Conservation (phyloP, 148 eudicot genomes). For the Linanthus parryae region DNA sequence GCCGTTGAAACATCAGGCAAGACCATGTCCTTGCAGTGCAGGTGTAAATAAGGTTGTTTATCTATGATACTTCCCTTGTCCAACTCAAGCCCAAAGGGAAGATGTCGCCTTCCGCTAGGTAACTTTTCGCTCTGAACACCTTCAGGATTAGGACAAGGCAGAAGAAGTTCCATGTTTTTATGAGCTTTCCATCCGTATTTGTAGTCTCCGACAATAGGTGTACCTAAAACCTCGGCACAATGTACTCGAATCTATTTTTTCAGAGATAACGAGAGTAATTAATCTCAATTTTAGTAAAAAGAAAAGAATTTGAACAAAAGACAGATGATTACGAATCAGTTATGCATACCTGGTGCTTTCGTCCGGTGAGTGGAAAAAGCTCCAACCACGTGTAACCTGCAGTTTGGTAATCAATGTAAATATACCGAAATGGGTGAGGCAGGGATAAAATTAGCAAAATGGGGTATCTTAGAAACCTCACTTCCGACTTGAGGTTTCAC, state of each 20-base stretch:
- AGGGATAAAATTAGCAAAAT: neutral
- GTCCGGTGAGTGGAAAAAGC: slow-evolving; percentile 79
- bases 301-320: neutral
- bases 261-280: too few relatives aligned
- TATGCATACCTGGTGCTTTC: slow-evolving; percentile 85
- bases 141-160: slow-evolving; percentile 12
- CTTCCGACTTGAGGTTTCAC: neutral
- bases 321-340: neutral
- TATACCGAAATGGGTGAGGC: neutral
- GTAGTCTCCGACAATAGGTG: slow-evolving; percentile 96
- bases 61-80: slow-evolving; percentile 65
- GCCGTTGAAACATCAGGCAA: slow-evolving; percentile 56
- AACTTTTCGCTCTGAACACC: slow-evolving; percentile 10
- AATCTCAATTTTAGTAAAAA: too few relatives aligned
- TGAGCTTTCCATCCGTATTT: slow-evolving; percentile 98
- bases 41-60: slow-evolving; percentile 63
- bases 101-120: slow-evolving; percentile 8
- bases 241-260: slow-evolving; percentile 78
- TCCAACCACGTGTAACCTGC: slow-evolving; percentile 92
- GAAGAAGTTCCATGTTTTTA: slow-evolving; percentile 37
- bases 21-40: slow-evolving; percentile 79
- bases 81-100: slow-evolving; percentile 31
- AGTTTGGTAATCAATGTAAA: slow-evolving; percentile 4
- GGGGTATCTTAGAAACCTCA: neutral
- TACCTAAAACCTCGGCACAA: slow-evolving; percentile 90